Evolutionary conservation across 345 rosid species (phyloP).

Genomic region (Erysimum cheiranthoides): DNA sequence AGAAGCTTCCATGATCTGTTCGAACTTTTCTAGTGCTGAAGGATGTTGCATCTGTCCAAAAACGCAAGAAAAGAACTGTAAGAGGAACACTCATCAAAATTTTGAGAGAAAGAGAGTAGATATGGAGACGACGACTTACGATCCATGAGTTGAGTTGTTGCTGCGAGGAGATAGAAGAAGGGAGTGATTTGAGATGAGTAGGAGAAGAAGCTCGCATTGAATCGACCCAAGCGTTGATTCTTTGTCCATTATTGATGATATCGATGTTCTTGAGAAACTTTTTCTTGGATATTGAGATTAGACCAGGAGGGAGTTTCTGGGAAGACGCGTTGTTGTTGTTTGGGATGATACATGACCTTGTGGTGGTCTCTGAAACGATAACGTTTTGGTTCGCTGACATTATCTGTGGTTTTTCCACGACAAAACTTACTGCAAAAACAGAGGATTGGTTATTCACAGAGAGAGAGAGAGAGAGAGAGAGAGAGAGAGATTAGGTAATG

Average conservation of each 20-base stretch:
- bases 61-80: neutral
- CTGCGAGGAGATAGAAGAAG: constrained; percentile 51
- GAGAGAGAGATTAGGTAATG: neutral
- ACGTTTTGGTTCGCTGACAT: constrained; percentile 63
- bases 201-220: constrained; percentile 97
- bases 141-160: constrained; percentile 60
- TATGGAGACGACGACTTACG: constrained; percentile 49
- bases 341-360: constrained; percentile 49
- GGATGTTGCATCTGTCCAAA: constrained; percentile 67
- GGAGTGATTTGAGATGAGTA: constrained; percentile 63
- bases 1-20: constrained; percentile 66
- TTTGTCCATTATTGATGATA: constrained; percentile 62
- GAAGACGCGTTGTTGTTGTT: constrained; percentile 44
- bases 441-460: neutral
- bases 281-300: constrained; percentile 53
- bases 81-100: neutral
- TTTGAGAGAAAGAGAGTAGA: constrained; percentile 22
- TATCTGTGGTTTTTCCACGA: constrained; percentile 41
- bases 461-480: neutral
- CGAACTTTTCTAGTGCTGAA: constrained; percentile 81
- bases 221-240: constrained; percentile 77
- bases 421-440: constrained; percentile 43
- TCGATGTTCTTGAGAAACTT: constrained; percentile 62
- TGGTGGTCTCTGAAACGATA: constrained; percentile 53
- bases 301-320: constrained; percentile 68